Evolutionary conservation across 805 yeast species (phyloP), one percentile per base, ranked within the genome.

Genomic region (Lipomyces starkeyi): DNA sequence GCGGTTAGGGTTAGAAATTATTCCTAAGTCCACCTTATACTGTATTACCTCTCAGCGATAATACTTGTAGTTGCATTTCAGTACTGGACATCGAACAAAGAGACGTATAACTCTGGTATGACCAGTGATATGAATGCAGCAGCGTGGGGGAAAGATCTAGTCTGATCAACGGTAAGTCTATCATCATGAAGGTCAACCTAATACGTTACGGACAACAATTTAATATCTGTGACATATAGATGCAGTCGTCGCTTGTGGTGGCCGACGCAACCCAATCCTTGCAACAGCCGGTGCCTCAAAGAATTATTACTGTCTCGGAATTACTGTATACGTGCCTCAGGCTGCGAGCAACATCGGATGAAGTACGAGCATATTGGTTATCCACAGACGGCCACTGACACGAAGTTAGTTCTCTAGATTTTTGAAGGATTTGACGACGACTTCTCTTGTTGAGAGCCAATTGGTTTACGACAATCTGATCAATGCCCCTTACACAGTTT

Each of bases 401-500:
- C 22, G n/a, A 43, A 17, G 49, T 17, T 17, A 43, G 49, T 43
- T 43, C 49, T 43, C 49, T 17, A 43, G 20, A 8, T 17, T 17
- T 43, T n/a, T 43, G 20, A 43, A n/a, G 20, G 20, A 43, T 13
- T n/a, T 43, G 49, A 17, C 22, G 49, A 55, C 58, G n/a, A 55
- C n/a, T 20, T 29, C 58, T 22, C 49, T 11, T 43, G 14, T n/a
- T 17, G 49, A 43, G 9, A 43, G 49, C 22, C 20, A 43, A 60
- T 43, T n/a, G 22, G 49, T 43, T n/a, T 43, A n/a, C 7, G 71
- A 54, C 55, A 62, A 54, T 22, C 49, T 68, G 5, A 34, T 65
- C 22, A 43, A 54, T 3, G 40, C 67, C 1, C 71, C 70, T 1
- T 22, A 52, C 22, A 63, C 71, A 14, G 57, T 66, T n/a, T 57